Evolutionary conservation across 1,284 basidiomycete genomes (phyloP).

Genomic region (Cryptococcus wingfieldii): DNA sequence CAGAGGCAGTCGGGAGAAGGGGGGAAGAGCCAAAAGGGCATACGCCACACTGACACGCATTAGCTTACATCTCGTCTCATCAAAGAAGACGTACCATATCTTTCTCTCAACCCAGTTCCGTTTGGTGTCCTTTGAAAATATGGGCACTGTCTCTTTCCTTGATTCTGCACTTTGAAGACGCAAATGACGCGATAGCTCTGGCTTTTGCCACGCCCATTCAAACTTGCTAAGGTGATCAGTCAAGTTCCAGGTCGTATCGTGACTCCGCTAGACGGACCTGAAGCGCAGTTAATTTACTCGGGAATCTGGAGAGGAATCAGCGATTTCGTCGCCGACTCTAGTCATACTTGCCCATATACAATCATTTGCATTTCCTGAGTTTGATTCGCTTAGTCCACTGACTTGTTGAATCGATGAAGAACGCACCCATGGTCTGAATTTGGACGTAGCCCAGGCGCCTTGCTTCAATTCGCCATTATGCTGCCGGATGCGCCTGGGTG

Average conservation of each 20-base stretch:
- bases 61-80: not conserved
- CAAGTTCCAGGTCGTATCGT: not conserved
- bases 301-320: conserved; percentile 55
- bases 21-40: conserved; percentile 34
- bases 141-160: conserved; percentile 9
- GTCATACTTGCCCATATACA: conserved; percentile 57
- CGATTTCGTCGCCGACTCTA: not conserved
- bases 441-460: conserved; percentile 70
- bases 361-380: conserved; percentile 69
- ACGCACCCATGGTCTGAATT: conserved; percentile 68
- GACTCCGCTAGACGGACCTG: conserved; percentile 30
- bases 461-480: conserved; percentile 76
- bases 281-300: conserved; percentile 74
- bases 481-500: conserved; percentile 71
- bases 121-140: conserved; percentile 40
- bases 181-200: conserved; percentile 52
- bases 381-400: not conserved
- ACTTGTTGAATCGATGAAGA: not conserved
- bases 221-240: conserved; percentile 54
- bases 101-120: conserved; percentile 39
- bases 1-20: conserved; percentile 35
- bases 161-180: conserved; percentile 10
- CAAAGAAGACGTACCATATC: conserved; percentile 25
- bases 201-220: conserved; percentile 90
- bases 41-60: conserved; percentile 30